These are phyloP conservation scores for Pichia insulana DNA, from an alignment of 805 yeast genomes.

Conservation along the genomic window DNA sequence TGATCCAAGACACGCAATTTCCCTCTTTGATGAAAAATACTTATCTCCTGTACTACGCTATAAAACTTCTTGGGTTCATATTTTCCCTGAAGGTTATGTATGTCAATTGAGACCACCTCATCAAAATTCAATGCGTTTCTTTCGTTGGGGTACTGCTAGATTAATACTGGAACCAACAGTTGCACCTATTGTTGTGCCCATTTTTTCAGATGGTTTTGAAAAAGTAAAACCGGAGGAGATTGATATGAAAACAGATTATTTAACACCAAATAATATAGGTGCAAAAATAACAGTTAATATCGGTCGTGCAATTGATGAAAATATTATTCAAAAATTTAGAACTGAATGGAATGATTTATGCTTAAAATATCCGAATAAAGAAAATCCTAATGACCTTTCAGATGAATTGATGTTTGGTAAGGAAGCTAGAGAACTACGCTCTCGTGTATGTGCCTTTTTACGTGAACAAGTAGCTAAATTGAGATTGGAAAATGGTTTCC, in stretches of 20 bases:
- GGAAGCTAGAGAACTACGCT: conserved; percentile 58
- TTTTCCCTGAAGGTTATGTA: conserved; percentile 93
- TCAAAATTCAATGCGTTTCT: conserved; percentile 82
- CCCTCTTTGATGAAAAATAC: conserved; percentile 27
- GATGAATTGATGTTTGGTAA: conserved; percentile 53
- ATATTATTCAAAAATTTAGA: conserved; percentile 51
- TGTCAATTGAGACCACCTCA: conserved; percentile 75
- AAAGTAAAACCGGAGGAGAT: conserved; percentile 73
- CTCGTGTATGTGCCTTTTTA: conserved; percentile 58
- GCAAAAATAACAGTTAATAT: conserved; percentile 59
- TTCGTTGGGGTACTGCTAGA: conserved; percentile 92
- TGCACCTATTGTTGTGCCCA: conserved; percentile 82
- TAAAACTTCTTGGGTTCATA: conserved; percentile 83
- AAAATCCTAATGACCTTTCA: conserved; percentile 49
- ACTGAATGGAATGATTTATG: conserved; percentile 61
- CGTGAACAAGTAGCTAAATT: conserved; percentile 51
- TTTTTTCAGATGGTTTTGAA: conserved; percentile 80
- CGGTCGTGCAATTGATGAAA: conserved; percentile 64
- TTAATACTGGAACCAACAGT: conserved; percentile 71
- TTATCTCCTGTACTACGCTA: conserved; percentile 50
- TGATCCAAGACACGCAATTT: conserved; percentile 10
- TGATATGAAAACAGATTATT: conserved; percentile 37
- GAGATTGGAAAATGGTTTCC: conserved; percentile 34
- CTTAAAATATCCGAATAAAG: conserved; percentile 40
- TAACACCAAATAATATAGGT: conserved; percentile 51